A percentile compares a stretch with the other conserved stretches of the same genome.
Conservation (phyloP, 176 grass and related monocot genomes). For the Oryza rufipogon region DNA sequence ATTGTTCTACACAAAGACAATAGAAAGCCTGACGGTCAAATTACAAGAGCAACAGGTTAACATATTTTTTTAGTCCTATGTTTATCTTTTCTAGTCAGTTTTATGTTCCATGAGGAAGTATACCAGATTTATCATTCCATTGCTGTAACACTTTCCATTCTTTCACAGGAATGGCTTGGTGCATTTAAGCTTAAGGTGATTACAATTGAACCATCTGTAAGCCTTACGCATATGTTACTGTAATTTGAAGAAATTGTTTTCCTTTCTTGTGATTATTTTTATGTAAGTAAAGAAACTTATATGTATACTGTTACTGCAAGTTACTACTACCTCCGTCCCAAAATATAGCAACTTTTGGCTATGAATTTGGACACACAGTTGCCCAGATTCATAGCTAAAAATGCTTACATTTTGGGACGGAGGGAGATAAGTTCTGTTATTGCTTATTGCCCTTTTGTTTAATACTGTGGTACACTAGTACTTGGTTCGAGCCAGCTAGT, state of each 20-base stretch:
- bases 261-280: constrained; percentile 25
- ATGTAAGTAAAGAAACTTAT: constrained; percentile 11
- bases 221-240: constrained; percentile 24
- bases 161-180: constrained; percentile 54
- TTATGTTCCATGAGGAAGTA: constrained; percentile 13
- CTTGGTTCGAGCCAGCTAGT: neutral
- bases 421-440: neutral
- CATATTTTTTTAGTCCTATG: constrained; percentile 41
- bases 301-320: neutral
- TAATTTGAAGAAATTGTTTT: neutral
- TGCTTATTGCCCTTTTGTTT: neutral
- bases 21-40: constrained; percentile 52
- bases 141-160: neutral
- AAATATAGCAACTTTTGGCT: too few species aligned
- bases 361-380: too few species aligned
- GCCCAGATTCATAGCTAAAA: too few species aligned
- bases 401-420: too few species aligned
- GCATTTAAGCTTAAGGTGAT: constrained; percentile 40
- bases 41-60: constrained; percentile 70
- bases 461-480: neutral
- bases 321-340: neutral
- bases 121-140: neutral
- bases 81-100: constrained; percentile 12
- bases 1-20: constrained; percentile 60
- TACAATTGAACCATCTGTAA: constrained; percentile 43